A percentile compares a stretch with the other conserved stretches of the same genome.
phyloP scores from a whole-genome alignment of 1,284 basidiomycete genomes.

The Cutaneotrichosporon daszewskae region DNA sequence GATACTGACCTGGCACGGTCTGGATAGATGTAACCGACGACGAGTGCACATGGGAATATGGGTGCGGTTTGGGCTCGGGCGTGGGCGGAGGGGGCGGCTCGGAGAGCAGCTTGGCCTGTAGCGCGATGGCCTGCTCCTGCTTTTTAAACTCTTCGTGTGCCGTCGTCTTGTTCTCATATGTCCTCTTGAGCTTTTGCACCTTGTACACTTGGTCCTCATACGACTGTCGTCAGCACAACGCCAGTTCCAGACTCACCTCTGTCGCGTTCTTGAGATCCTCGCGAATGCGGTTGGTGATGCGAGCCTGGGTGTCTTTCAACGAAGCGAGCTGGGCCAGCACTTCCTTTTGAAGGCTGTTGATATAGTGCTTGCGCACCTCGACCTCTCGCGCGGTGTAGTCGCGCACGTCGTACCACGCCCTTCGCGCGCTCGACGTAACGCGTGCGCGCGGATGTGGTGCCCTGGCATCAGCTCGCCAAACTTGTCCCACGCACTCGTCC shows the following conservation, averaged over 20 bases:
- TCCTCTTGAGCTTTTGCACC: slow-evolving; percentile 68
- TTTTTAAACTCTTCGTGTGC: slow-evolving; percentile 59
- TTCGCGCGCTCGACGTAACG: slow-evolving; percentile 53
- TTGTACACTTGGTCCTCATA: slow-evolving; percentile 71
- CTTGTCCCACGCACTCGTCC: slow-evolving; percentile 35
- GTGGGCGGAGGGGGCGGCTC: slow-evolving; percentile 20
- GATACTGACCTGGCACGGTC: no score
- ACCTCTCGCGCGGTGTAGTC: slow-evolving; percentile 79
- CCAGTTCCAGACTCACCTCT: no score
- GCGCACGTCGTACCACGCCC: slow-evolving; percentile 72
- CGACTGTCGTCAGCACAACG: no score
- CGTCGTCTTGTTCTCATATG: slow-evolving; percentile 71
- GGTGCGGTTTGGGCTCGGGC: slow-evolving; percentile 12
- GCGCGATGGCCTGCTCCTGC: slow-evolving; percentile 44
- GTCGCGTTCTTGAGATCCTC: slow-evolving; percentile 76
- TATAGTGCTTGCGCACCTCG: slow-evolving; percentile 71
- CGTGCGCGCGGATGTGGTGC: slow-evolving; percentile 5
- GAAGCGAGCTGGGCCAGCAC: slow-evolving; percentile 62
- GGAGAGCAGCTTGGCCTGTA: slow-evolving; percentile 44
- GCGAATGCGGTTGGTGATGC: slow-evolving; percentile 79
- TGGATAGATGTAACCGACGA: neutral
- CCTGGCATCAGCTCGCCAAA: neutral
- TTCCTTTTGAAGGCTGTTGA: slow-evolving; percentile 62
- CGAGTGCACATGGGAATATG: slow-evolving; percentile 14
- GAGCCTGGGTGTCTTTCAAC: slow-evolving; percentile 71